Percentiles rank a stretch among this genome's conserved stretches.
Conservation (phyloP, 495 filamentous ascomycete genomes). For the Penicillium lividum region DNA sequence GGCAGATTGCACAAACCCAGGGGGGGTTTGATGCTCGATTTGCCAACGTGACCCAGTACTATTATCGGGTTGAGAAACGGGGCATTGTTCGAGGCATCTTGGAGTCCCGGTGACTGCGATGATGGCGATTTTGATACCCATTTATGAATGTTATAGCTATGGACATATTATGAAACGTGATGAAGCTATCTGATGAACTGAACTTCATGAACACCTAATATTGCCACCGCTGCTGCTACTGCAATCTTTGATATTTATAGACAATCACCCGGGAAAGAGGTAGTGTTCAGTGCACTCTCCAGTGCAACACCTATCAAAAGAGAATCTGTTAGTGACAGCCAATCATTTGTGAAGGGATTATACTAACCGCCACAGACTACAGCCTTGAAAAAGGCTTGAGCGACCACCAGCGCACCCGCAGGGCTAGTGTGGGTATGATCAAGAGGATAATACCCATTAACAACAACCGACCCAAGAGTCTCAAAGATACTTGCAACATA, state of each 20-base stretch:
- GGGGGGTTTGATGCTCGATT: constrained; percentile 34
- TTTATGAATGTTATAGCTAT: background rate
- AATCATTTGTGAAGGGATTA: no score
- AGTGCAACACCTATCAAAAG: constrained; percentile 26
- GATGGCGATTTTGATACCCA: background rate
- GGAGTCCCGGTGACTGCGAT: constrained; percentile 21
- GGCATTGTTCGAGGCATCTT: constrained; percentile 50
- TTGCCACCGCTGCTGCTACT: background rate
- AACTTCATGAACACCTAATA: background rate
- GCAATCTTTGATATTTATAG: constrained; percentile 9
- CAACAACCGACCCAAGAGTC: constrained; percentile 44
- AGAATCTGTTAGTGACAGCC: no score
- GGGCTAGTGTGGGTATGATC: constrained; percentile 69
- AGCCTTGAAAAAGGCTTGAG: constrained; percentile 63
- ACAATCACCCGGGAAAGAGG: constrained; percentile 35
- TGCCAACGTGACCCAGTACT: constrained; percentile 54
- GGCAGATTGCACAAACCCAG: constrained; percentile 50
- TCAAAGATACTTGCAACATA: constrained; percentile 56
- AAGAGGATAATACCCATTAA: constrained; percentile 54
- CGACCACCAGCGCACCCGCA: constrained; percentile 57
- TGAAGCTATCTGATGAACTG: background rate
- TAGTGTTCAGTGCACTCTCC: constrained; percentile 34
- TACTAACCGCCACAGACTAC: constrained; percentile 39
- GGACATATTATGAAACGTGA: constrained; percentile 7
- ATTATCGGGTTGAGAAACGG: constrained; percentile 50